Evolutionary conservation across 768 basidiomycete genomes (phyloP).

Genomic region (Russula sp.): DNA sequence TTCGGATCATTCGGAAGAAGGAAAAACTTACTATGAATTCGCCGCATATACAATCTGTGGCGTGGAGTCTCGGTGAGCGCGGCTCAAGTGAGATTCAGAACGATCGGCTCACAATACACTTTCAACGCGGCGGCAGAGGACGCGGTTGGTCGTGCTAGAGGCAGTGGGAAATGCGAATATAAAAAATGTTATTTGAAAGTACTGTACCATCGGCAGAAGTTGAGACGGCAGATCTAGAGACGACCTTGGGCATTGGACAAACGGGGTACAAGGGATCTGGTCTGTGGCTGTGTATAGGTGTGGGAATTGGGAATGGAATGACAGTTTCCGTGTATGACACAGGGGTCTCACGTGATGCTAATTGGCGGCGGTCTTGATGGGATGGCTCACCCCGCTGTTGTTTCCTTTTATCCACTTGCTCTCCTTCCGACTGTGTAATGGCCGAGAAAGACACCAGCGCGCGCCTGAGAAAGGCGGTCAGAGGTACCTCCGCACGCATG

Average conservation of each 20-base stretch:
- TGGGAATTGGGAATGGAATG: background rate
- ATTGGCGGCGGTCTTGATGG: conserved; percentile 17
- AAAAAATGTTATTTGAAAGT: background rate
- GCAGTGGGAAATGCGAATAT: conserved; percentile 1
- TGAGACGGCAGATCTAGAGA: conserved; percentile 82
- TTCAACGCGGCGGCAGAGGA: conserved; percentile 71
- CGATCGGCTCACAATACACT: conserved; percentile 60
- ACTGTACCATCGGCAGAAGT: conserved; percentile 76
- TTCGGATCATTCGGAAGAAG: background rate
- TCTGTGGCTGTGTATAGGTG: too few relatives aligned
- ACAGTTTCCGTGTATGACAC: background rate
- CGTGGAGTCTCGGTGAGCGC: conserved; percentile 9
- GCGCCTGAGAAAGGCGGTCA: conserved; percentile 71
- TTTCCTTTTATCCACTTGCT: conserved; percentile 20
- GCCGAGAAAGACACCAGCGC: conserved; percentile 75
- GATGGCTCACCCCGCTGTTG: conserved; percentile 19
- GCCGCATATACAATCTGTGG: conserved; percentile 76
- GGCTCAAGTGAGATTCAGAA: conserved; percentile 7
- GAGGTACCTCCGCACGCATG: conserved; percentile 39
- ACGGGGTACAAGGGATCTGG: background rate
- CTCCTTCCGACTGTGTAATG: conserved; percentile 39
- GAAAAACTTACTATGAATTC: conserved; percentile 63
- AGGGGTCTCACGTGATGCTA: conserved; percentile 11
- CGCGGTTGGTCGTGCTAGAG: conserved; percentile 65
- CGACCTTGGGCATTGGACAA: conserved; percentile 76